These are phyloP conservation scores for Gymnopus androsaceus DNA, from an alignment of 1,284 basidiomycete species.

Conservation along the genomic window DNA sequence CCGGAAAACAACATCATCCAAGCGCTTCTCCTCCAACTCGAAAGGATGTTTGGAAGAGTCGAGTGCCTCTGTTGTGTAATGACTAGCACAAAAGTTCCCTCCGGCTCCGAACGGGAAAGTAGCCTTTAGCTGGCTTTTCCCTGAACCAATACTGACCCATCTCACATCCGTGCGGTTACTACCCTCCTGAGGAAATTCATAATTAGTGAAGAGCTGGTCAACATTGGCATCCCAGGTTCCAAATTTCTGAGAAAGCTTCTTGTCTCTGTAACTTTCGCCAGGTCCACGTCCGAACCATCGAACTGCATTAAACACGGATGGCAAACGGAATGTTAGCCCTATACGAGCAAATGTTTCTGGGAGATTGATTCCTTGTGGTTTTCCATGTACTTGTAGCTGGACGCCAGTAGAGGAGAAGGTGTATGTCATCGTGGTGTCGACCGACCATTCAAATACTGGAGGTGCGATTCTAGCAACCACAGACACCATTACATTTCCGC, in stretches of 20 bases:
- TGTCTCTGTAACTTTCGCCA: constrained; percentile 16
- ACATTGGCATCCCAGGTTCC: constrained; percentile 13
- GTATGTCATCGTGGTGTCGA: constrained; percentile 13
- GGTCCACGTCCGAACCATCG: constrained; percentile 17
- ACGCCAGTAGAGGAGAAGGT: constrained; percentile 11
- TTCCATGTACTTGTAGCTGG: constrained; percentile 4
- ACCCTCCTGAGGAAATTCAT: constrained; percentile 17
- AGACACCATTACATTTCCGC: constrained; percentile 2
- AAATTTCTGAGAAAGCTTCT: constrained; percentile 12
- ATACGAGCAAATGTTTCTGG: constrained; percentile 14
- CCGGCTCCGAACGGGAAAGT: constrained; percentile 2
- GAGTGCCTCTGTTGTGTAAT: constrained; percentile 9
- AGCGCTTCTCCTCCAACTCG: constrained; percentile 4
- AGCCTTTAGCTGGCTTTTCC: constrained; percentile 1
- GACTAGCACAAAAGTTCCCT: constrained; percentile 11
- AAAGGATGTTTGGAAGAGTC: constrained; percentile 16
- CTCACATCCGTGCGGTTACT: constrained; percentile 14
- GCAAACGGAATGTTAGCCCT: constrained; percentile 12
- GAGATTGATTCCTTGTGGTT: constrained; percentile 13
- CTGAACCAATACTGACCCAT: constrained; percentile 12
- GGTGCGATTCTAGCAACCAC: constrained; percentile 13
- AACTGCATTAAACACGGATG: not conserved
- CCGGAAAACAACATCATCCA: constrained; percentile 9
- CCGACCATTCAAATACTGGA: constrained; percentile 18
- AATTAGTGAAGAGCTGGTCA: constrained; percentile 14